phyloP scores from a whole-genome alignment of 768 basidiomycete genomes.

The Auricularia heimuer region DNA sequence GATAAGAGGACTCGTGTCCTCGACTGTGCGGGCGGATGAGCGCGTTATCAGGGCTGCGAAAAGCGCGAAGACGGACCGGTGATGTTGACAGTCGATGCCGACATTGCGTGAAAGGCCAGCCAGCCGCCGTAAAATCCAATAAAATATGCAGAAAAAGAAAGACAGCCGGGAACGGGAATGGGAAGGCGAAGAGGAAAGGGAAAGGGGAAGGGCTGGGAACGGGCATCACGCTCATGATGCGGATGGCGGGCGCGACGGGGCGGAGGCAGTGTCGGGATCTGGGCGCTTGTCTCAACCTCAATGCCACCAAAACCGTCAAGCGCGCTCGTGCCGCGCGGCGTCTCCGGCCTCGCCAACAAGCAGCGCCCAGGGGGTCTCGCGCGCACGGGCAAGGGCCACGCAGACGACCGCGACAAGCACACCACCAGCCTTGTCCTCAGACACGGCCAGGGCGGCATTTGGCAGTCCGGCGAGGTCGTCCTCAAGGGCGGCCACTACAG shows the following conservation, averaged over 20 bases:
- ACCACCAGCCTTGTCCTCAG: constrained; percentile 17
- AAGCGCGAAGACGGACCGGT: constrained; percentile 16
- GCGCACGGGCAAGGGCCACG: constrained; percentile 66
- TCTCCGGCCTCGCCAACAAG: neutral
- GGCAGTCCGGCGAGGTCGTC: constrained; percentile 72
- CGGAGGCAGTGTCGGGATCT: neutral
- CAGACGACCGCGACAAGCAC: constrained; percentile 50
- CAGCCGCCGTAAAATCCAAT: constrained; percentile 26
- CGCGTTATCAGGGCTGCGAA: constrained; percentile 34
- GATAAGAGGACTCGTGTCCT: constrained; percentile 1
- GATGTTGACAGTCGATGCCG: neutral
- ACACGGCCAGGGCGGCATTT: constrained; percentile 45
- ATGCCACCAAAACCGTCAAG: constrained; percentile 2
- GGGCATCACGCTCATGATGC: constrained; percentile 40
- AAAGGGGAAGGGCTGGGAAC: constrained; percentile 25
- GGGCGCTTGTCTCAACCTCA: neutral
- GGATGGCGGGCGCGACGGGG: neutral
- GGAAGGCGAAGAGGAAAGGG: neutral
- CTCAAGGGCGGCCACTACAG: constrained; percentile 53
- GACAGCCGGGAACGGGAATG: neutral
- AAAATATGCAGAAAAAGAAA: constrained; percentile 5
- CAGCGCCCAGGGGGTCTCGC: constrained; percentile 32
- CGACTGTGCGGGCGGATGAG: constrained; percentile 21
- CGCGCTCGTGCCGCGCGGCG: constrained; percentile 48
- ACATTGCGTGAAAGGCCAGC: constrained; percentile 19